A percentile compares a stretch with the other conserved stretches of the same genome.
Conservation (phyloP, 305 asterid species). For the Fraxinus nigra region DNA sequence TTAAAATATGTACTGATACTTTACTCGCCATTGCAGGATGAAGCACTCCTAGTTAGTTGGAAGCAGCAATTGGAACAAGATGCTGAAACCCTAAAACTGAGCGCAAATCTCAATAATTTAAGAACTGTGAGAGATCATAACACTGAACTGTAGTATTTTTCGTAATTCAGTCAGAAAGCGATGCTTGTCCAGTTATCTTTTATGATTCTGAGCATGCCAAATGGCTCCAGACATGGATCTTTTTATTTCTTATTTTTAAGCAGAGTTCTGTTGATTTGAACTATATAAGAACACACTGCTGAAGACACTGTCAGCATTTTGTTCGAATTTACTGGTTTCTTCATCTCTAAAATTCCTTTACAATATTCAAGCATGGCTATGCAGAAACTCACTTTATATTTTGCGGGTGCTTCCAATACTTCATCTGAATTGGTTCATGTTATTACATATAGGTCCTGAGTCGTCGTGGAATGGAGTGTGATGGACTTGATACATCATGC, state of each 20-base stretch:
- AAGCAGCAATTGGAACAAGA: conserved; percentile 71
- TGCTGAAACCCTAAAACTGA: conserved; percentile 64
- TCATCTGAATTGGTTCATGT: neutral
- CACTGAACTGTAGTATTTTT: neutral
- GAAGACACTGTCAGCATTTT: neutral
- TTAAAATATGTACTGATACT: conserved; percentile 25
- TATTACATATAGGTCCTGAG: conserved; percentile 55
- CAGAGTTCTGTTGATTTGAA: neutral
- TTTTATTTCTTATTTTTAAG: neutral
- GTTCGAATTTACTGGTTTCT: conserved; percentile 5
- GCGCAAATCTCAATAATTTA: conserved; percentile 61
- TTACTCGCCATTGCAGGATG: conserved; percentile 47
- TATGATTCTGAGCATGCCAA: neutral
- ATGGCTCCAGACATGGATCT: neutral
- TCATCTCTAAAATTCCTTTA: conserved; percentile 9
- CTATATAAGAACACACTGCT: neutral
- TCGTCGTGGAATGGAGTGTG: conserved; percentile 59
- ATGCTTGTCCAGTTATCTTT: neutral
- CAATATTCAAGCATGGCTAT: conserved; percentile 15
- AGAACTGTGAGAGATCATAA: conserved; percentile 50
- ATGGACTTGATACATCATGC: conserved; percentile 52
- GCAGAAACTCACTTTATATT: neutral
- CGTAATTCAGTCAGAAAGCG: neutral
- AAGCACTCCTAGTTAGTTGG: conserved; percentile 61
- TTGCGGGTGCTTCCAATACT: conserved; percentile 6